These are phyloP conservation scores for Penicillium verhagenii DNA, from an alignment of 495 filamentous ascomycete genomes.

Conservation along the genomic window DNA sequence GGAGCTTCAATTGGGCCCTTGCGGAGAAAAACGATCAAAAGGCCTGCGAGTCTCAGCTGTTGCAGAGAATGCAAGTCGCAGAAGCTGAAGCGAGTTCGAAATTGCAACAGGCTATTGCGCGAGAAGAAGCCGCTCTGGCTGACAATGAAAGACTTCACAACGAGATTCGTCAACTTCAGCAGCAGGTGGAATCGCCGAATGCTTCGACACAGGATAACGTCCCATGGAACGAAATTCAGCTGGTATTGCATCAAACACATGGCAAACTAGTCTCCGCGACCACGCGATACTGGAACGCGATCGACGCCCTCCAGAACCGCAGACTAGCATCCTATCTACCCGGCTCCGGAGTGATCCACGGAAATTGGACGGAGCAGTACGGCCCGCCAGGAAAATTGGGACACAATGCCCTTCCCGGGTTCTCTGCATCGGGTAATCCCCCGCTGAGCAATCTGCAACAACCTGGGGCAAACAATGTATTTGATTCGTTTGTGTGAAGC, in stretches of 20 bases:
- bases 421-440: constrained; percentile 4
- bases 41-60: not conserved
- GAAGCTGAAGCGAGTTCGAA: not conserved
- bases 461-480: not conserved
- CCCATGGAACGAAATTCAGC: constrained; percentile 17
- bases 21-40: not conserved
- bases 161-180: constrained; percentile 7
- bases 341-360: constrained; percentile 12
- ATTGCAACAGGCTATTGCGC: not conserved
- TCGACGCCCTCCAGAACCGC: constrained; percentile 11
- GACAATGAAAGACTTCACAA: constrained; percentile 5
- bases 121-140: not conserved
- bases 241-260: constrained; percentile 11
- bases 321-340: constrained; percentile 15
- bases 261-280: constrained; percentile 10
- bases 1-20: not conserved
- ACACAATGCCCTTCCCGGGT: constrained; percentile 1
- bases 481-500: not conserved
- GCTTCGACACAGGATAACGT: constrained; percentile 11
- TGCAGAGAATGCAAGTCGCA: not conserved
- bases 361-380: constrained; percentile 3
- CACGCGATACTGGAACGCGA: constrained; percentile 10
- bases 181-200: constrained; percentile 15
- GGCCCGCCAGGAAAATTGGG: constrained; percentile 3
- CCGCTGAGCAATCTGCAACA: not conserved